Evolutionary conservation across 2,329 filamentous ascomycete genomes (phyloP), one percentile per base, ranked within the genome.

Genomic region (Aspergillus sp.): DNA sequence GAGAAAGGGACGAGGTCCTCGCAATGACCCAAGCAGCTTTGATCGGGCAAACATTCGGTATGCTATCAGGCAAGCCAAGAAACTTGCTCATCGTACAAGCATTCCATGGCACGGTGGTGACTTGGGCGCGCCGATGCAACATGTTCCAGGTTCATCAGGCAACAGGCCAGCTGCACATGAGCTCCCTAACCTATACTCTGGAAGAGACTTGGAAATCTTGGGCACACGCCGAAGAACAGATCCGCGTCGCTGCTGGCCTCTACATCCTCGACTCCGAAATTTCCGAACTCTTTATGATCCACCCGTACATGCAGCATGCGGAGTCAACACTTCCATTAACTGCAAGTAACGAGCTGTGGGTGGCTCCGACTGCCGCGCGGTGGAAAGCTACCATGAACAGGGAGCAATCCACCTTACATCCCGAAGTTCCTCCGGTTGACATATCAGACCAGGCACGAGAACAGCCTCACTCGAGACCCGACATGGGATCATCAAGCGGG

Each of bases 41-140:
- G 4, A 57, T 63, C 19, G 60, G 59, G 7, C 60, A 62, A 48
- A 62, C 57, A 2, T 63, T 62, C 47, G 60, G 53, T 1, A 42
- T 62, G 10, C 55, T 63, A 3, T 58, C 57, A 9, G 56, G 55
- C 49, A 54, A 55, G 35, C 53, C 52, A 8, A 58, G 52, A 42
- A 54, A 63, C 34, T 50, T 63, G 4, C 46, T 59, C 3, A 55
- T 55, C 5, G 52, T 55, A 5, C 53, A 61, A 38, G 51, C 52
- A 2, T 63, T 63, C 38, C 59, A 63, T 38, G 60, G 59, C 4
- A 62, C 58, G 5, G 40, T 62, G 3, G 51, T 59, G 38, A 46
- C 47, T 44, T 49, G 47, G 47, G 47, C 43, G 38, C 48, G 46
- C 44, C 44, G 45, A 32, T 50, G 7, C 3, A 33, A 10, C 53